A percentile compares a stretch with the other conserved stretches of the same genome.
phyloP scores from a whole-genome alignment of 257 asterid genomes.

The Penstemon eatonii region DNA sequence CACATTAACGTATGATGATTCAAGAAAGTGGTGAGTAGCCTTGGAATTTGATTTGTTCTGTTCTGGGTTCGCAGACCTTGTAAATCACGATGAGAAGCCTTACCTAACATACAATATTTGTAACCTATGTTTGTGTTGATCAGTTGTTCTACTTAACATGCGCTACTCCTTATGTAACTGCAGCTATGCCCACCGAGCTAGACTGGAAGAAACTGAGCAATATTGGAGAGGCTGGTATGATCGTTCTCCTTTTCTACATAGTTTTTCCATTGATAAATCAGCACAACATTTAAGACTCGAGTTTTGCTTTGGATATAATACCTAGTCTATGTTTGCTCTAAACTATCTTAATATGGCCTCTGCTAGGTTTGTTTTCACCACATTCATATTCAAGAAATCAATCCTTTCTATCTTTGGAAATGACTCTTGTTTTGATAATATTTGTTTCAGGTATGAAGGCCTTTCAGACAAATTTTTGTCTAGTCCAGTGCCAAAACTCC shows the following conservation, averaged over 20 bases:
- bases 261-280: not conserved
- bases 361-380: conserved; percentile 3
- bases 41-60: conserved; percentile 8
- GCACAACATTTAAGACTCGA: not conserved
- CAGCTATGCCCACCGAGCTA: conserved; percentile 90
- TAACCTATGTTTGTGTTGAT: not conserved
- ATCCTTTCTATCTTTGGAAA: conserved; percentile 11
- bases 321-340: not conserved
- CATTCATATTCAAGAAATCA: not conserved
- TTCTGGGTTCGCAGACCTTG: conserved; percentile 17
- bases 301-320: not conserved
- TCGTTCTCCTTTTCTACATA: conserved; percentile 20
- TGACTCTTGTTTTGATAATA: not conserved
- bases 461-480: conserved; percentile 87
- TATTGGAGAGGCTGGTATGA: conserved; percentile 94
- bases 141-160: conserved; percentile 21
- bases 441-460: conserved; percentile 90
- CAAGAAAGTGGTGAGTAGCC: conserved; percentile 71
- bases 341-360: not conserved
- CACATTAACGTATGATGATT: conserved; percentile 74
- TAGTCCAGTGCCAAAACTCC: conserved; percentile 81
- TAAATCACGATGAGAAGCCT: conserved; percentile 23
- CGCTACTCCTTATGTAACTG: conserved; percentile 33
- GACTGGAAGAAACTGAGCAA: conserved; percentile 84
- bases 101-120: not conserved